Evolutionary conservation across 352 stramenopile species (phyloP).

Genomic region (Phytophthora rubi): DNA sequence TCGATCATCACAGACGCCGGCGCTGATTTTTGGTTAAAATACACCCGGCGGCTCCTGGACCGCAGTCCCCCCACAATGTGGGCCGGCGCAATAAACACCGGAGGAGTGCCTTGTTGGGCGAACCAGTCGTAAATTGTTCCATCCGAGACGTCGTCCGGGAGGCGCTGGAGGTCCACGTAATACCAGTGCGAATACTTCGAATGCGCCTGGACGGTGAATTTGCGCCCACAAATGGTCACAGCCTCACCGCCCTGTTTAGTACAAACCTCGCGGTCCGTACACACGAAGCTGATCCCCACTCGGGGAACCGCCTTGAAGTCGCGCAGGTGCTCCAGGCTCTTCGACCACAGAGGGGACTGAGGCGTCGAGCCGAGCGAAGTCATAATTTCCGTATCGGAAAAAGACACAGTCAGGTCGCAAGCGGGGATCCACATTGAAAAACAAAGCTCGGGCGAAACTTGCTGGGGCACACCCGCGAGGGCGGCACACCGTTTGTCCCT

Average conservation of each 20-base stretch:
- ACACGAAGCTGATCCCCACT: conserved; percentile 23
- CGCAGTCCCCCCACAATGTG: not conserved
- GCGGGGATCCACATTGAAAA: conserved; percentile 25
- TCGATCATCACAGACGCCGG: not conserved
- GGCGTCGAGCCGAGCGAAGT: conserved; percentile 9
- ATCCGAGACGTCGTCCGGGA: conserved; percentile 5
- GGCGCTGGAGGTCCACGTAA: not conserved
- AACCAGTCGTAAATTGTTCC: conserved; percentile 5
- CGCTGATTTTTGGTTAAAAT: conserved; percentile 4
- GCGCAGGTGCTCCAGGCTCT: not conserved
- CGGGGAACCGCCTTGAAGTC: conserved; percentile 22
- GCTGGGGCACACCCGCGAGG: conserved; percentile 6
- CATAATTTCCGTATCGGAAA: conserved; percentile 31
- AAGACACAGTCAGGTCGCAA: not conserved
- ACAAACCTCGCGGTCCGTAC: conserved; percentile 6
- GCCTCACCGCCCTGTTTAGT: conserved; percentile 9
- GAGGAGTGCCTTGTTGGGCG: not conserved
- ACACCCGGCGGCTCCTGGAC: not conserved
- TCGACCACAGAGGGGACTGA: conserved; percentile 7
- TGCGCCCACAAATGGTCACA: not conserved
- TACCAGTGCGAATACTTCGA: not conserved
- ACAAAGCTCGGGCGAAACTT: conserved; percentile 10
- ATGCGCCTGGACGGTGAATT: not conserved
- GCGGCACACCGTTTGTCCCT: conserved; percentile 9
- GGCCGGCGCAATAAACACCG: not conserved